These are phyloP conservation scores for Ophiostoma novo-ulmi DNA, from an alignment of 2,329 filamentous ascomycete species.

Conservation along the genomic window DNA sequence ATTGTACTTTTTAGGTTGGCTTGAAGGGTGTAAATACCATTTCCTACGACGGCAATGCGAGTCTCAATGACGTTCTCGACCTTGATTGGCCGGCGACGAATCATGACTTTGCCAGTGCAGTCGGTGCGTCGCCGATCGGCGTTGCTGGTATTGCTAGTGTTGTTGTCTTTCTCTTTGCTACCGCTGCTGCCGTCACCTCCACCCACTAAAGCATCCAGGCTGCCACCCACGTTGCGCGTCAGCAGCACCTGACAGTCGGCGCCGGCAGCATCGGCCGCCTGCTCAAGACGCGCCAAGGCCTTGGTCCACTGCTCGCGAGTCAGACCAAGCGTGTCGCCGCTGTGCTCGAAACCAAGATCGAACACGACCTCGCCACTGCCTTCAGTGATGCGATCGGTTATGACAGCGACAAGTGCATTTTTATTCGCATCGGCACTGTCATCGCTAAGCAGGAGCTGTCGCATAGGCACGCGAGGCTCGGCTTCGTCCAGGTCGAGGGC, in stretches of 20 bases:
- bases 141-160: conserved; percentile 24
- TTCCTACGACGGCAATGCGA: conserved; percentile 91
- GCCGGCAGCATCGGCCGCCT: conserved; percentile 58
- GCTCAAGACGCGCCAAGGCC: conserved; percentile 61
- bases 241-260: conserved; percentile 78
- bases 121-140: conserved; percentile 60
- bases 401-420: conserved; percentile 57
- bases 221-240: conserved; percentile 83
- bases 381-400: conserved; percentile 68
- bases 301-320: conserved; percentile 67
- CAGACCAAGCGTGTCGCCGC: conserved; percentile 77
- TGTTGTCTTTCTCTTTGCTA: background rate
- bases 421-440: conserved; percentile 51
- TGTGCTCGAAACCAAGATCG: conserved; percentile 87
- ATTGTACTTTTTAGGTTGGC: background rate
- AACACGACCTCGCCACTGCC: conserved; percentile 87
- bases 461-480: conserved; percentile 62
- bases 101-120: conserved; percentile 78
- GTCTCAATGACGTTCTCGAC: conserved; percentile 92
- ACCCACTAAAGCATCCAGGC: conserved; percentile 54
- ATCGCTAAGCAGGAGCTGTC: conserved; percentile 62
- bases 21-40: conserved; percentile 38
- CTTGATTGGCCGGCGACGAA: conserved; percentile 66
- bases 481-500: conserved; percentile 76
- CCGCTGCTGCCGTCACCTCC: background rate